Base-by-base conservation (phyloP, 2,329 filamentous ascomycete species). In the Coniochaeta ligniaria region DNA sequence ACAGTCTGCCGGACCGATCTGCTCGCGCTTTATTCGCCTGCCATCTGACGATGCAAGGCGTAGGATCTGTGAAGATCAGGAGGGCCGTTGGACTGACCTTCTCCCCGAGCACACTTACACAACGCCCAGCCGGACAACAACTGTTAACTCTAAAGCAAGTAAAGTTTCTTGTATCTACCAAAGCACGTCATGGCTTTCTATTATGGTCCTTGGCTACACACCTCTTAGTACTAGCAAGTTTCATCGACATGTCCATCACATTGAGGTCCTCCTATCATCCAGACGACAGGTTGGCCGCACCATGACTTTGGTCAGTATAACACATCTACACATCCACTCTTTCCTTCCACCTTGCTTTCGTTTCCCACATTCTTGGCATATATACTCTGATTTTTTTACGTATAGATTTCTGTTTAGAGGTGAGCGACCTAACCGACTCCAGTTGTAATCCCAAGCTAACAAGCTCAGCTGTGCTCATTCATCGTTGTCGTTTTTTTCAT, bases 401-500 rank as follows among this genome's bases (percentile, higher is more conserved):
- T 43, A 24, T 57, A 38, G 36, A 43, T 14, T 58, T 61, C 36
- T 60, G 6, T 56, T 55, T 24, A 16, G 47, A 52, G 47, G 47
- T 52, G 47, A 31, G 47, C 31, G 6, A 7, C 22, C 22, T 8
- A 47, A 24, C 16, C 24, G 22, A 22, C 8, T 22, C 8, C n/a
- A 35, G 26, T 31, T 20, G 24, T 1, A 33, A 14, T 33, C 9
- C 6, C 17, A 33, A 31, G 16, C 61, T 61, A 54, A 60, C 57
- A 12, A n/a, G 5, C 20, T 35, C n/a, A 35, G 65, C 63, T 64
- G 65, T 58, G 64, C 62, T 66, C 65, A 22, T 58, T 28, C 50
- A 11, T 16, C 28, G 22, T n/a, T 55, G 52, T 36, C 17, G 41
- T 28, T 35, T 50, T 9, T 17, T 41, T 26, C 47, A 8, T 28